These are phyloP conservation scores for Cyathus striatus DNA, from an alignment of 768 basidiomycete species.

Conservation along the genomic window DNA sequence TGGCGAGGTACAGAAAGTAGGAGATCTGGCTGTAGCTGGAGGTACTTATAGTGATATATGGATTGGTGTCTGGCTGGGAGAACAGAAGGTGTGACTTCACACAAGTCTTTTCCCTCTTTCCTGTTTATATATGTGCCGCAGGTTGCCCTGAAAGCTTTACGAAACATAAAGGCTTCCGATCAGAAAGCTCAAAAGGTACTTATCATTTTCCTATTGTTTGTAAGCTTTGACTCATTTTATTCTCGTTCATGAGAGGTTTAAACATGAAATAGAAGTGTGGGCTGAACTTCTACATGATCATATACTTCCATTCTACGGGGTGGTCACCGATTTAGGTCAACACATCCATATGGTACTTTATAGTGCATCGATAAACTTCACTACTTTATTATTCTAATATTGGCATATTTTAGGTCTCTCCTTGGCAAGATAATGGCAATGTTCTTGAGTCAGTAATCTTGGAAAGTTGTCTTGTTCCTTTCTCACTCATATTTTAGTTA, in stretches of 20 bases:
- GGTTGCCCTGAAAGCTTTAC: constrained; percentile 56
- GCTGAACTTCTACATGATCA: constrained; percentile 44
- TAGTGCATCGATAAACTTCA: not conserved
- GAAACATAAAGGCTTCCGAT: constrained; percentile 39
- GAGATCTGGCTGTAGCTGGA: constrained; percentile 38
- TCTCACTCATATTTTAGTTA: constrained; percentile 26
- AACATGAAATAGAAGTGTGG: constrained; percentile 54
- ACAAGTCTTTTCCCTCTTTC: not conserved
- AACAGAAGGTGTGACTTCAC: constrained; percentile 35
- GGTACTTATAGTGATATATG: constrained; percentile 54
- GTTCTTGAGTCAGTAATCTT: constrained; percentile 43
- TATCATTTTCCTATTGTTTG: constrained; percentile 4
- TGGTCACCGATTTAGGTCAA: constrained; percentile 47
- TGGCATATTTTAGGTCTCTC: constrained; percentile 39
- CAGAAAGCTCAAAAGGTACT: constrained; percentile 35
- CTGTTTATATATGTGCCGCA: constrained; percentile 12
- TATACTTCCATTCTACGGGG: constrained; percentile 50
- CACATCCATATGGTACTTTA: constrained; percentile 44
- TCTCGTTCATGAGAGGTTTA: constrained; percentile 38
- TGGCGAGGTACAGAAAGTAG: constrained; percentile 39
- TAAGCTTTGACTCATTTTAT: not conserved
- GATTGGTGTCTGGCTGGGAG: constrained; percentile 49
- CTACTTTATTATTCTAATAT: not conserved
- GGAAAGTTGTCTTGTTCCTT: not conserved
- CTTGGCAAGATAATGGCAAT: constrained; percentile 59